phyloP scores from a whole-genome alignment of 2,329 filamentous ascomycete genomes.

The Bipolaris gigantea region DNA sequence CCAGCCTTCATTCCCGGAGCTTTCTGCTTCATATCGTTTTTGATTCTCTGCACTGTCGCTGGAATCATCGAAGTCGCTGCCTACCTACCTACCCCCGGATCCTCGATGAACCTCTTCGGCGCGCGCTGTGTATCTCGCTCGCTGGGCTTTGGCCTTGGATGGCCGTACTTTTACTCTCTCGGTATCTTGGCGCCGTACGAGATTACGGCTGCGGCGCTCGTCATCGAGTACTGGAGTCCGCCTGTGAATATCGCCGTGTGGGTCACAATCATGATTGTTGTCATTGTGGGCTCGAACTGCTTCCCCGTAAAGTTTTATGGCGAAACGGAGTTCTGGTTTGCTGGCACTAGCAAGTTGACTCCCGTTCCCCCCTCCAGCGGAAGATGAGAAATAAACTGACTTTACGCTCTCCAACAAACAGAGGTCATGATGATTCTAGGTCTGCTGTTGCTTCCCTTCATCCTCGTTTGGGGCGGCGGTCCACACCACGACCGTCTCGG shows the following conservation, averaged over 20 bases:
- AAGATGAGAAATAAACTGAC: background rate
- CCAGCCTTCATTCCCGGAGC: slow-evolving; percentile 36
- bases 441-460: slow-evolving; percentile 56
- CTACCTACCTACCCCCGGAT: slow-evolving; percentile 61
- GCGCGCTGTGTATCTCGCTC: slow-evolving; percentile 62
- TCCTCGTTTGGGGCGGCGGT: slow-evolving; percentile 61
- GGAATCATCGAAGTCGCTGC: slow-evolving; percentile 54
- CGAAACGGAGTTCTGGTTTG: slow-evolving; percentile 43
- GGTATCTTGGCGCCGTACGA: slow-evolving; percentile 41
- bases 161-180: slow-evolving; percentile 37
- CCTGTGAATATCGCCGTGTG: slow-evolving; percentile 39
- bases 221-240: slow-evolving; percentile 44
- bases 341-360: slow-evolving; percentile 14
- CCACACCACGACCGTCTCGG: slow-evolving; percentile 57
- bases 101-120: slow-evolving; percentile 55
- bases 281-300: slow-evolving; percentile 40
- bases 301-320: slow-evolving; percentile 45
- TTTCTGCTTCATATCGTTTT: slow-evolving; percentile 35
- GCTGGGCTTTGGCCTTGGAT: slow-evolving; percentile 47
- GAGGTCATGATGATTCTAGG: slow-evolving; percentile 47
- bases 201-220: slow-evolving; percentile 42
- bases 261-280: slow-evolving; percentile 43
- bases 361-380: background rate
- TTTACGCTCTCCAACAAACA: background rate
- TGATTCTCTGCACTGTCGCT: slow-evolving; percentile 31